Percentiles rank a stretch among this genome's conserved stretches.
Evolutionary conservation across 768 basidiomycete genomes (phyloP).

Genomic region (Tylopilus cervinicoccineus): DNA sequence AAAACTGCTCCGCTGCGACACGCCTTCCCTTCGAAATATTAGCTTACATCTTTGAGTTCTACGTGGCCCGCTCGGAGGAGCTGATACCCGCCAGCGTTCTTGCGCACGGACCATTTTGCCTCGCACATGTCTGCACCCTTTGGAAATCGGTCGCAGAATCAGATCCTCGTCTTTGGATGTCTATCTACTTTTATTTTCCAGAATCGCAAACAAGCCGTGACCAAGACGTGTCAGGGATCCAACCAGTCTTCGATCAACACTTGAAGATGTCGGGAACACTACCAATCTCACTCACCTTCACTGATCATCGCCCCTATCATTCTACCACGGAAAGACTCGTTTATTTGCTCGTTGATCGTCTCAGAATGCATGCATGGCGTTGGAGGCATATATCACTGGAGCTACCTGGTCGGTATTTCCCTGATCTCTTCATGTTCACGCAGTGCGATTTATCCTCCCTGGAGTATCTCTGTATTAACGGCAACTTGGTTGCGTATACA

Average conservation of each 20-base stretch:
- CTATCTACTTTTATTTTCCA: conserved; percentile 16
- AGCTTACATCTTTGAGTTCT: conserved; percentile 9
- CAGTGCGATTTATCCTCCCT: conserved; percentile 14
- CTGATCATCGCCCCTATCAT: conserved; percentile 16
- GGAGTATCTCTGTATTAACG: conserved; percentile 11
- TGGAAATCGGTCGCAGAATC: conserved; percentile 17
- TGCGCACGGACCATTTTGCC: conserved; percentile 4
- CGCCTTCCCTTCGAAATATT: conserved; percentile 35
- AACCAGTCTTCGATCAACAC: conserved; percentile 4
- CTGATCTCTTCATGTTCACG: conserved; percentile 14
- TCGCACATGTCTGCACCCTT: conserved; percentile 17
- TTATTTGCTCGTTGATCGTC: conserved; percentile 9
- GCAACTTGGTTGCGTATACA: not conserved
- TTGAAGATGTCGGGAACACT: conserved; percentile 12
- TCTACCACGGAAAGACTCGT: conserved; percentile 5
- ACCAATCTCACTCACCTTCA: conserved; percentile 18
- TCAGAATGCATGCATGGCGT: conserved; percentile 13
- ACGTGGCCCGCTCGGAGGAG: not conserved
- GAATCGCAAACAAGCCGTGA: not conserved
- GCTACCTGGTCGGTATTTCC: conserved; percentile 10
- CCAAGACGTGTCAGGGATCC: conserved; percentile 3
- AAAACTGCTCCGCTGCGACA: conserved; percentile 2
- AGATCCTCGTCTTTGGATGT: conserved; percentile 21
- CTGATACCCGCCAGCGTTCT: not conserved
- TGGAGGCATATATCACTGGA: conserved; percentile 16